A percentile compares a stretch with the other conserved stretches of the same genome.
These are phyloP conservation scores for Calonectria fujianensis DNA, from an alignment of 2,329 filamentous ascomycete species.

Conservation along the genomic window DNA sequence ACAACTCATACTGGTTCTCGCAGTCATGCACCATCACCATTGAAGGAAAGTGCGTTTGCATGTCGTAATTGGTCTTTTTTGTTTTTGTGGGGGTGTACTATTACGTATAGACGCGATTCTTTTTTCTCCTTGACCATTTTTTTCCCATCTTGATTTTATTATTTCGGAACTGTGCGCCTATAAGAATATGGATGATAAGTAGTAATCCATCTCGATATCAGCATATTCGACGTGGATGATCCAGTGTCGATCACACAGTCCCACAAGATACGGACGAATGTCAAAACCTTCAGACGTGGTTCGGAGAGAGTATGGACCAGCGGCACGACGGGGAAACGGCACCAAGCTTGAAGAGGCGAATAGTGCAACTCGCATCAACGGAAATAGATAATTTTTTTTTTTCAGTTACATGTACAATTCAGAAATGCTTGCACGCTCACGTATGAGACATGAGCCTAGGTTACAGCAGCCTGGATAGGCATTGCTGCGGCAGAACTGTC, in stretches of 20 bases:
- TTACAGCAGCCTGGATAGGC: not conserved
- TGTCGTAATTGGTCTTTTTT: constrained; percentile 36
- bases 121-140: constrained; percentile 18
- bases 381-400: not conserved
- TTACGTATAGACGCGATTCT: constrained; percentile 41
- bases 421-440: not conserved
- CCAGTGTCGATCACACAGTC: not conserved
- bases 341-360: not conserved
- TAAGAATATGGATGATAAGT: not conserved
- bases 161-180: constrained; percentile 12
- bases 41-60: constrained; percentile 25
- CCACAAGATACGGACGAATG: not conserved
- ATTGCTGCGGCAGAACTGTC: not conserved
- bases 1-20: not conserved
- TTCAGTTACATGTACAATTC: not conserved
- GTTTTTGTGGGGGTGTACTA: constrained; percentile 39
- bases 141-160: not conserved
- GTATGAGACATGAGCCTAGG: not conserved
- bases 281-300: constrained; percentile 5
- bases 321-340: constrained; percentile 21
- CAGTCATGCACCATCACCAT: not conserved
- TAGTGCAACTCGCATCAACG: constrained; percentile 30
- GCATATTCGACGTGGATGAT: not conserved
- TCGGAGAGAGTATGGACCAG: constrained; percentile 24
- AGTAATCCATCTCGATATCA: constrained; percentile 5